Conservation (phyloP, 73 alveolate genomes). For the Blepharisma japonicum region DNA sequence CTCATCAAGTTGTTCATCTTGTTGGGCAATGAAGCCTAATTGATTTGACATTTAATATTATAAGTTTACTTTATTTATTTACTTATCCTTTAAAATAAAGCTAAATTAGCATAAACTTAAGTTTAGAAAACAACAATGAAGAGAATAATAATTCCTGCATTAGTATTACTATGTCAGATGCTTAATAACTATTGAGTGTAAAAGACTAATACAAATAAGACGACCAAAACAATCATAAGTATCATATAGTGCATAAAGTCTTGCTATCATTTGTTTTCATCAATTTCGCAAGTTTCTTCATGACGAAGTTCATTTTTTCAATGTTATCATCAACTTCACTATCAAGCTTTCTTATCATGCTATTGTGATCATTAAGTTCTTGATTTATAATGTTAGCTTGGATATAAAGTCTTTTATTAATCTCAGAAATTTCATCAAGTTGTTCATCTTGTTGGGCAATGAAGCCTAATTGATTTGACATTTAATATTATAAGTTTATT, state of each 20-base stretch:
- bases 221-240: slow-evolving; percentile 27
- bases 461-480: not conserved
- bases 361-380: slow-evolving; percentile 32
- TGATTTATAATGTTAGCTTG: slow-evolving; percentile 41
- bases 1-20: slow-evolving; percentile 44
- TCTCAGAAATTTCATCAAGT: slow-evolving; percentile 43
- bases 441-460: slow-evolving; percentile 39
- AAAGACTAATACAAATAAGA: slow-evolving; percentile 31
- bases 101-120: no score
- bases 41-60: no score
- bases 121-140: no score
- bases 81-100: no score
- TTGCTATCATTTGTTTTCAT: slow-evolving; percentile 42
- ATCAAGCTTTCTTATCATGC: slow-evolving; percentile 20
- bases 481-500: no score
- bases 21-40: slow-evolving; percentile 32
- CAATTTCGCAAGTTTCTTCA: slow-evolving; percentile 33
- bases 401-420: slow-evolving; percentile 36
- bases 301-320: slow-evolving; percentile 47
- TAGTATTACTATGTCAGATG: no score
- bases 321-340: slow-evolving; percentile 38
- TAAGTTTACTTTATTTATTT: no score
- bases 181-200: not conserved
- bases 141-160: no score
- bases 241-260: slow-evolving; percentile 40